Evolutionary conservation across 768 basidiomycete species (phyloP).

Genomic region (Suillus variegatus): DNA sequence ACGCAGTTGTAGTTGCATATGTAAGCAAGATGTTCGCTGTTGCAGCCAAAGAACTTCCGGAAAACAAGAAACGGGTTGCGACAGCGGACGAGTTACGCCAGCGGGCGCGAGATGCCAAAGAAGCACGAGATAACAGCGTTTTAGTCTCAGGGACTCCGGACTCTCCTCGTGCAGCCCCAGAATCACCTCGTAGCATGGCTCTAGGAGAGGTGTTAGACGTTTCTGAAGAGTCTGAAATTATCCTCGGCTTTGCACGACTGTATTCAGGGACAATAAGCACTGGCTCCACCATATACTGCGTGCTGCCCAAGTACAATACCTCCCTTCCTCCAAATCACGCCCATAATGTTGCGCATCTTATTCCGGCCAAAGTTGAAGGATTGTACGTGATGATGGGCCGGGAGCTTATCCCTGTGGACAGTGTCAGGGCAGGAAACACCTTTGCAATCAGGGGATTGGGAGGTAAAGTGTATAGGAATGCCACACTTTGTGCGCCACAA

Average conservation of each 20-base stretch:
- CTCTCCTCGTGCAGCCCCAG: constrained; percentile 3
- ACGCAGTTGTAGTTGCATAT: constrained; percentile 75
- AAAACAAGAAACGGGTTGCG: constrained; percentile 74
- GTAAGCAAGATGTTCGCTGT: constrained; percentile 99
- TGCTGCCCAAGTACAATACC: constrained; percentile 86
- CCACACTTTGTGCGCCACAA: constrained; percentile 79
- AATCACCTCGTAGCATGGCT: not conserved
- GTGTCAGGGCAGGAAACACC: constrained; percentile 89
- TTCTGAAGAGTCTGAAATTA: constrained; percentile 49
- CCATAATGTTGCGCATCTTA: constrained; percentile 64
- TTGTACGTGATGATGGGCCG: constrained; percentile 98
- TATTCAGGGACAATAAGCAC: constrained; percentile 84
- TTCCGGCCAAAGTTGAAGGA: constrained; percentile 62
- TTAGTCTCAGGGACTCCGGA: constrained; percentile 10
- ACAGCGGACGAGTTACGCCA: constrained; percentile 84
- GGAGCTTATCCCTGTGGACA: constrained; percentile 82
- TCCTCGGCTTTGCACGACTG: constrained; percentile 91
- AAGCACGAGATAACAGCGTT: constrained; percentile 29
- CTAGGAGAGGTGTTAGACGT: not conserved
- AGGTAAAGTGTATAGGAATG: constrained; percentile 87
- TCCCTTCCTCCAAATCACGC: constrained; percentile 64
- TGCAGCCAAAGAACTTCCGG: constrained; percentile 75
- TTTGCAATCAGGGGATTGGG: constrained; percentile 91
- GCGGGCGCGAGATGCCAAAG: constrained; percentile 58
- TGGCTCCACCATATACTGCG: constrained; percentile 64